phyloP scores from a whole-genome alignment of 2,329 filamentous ascomycete species.

The Sporothrix luriei region DNA sequence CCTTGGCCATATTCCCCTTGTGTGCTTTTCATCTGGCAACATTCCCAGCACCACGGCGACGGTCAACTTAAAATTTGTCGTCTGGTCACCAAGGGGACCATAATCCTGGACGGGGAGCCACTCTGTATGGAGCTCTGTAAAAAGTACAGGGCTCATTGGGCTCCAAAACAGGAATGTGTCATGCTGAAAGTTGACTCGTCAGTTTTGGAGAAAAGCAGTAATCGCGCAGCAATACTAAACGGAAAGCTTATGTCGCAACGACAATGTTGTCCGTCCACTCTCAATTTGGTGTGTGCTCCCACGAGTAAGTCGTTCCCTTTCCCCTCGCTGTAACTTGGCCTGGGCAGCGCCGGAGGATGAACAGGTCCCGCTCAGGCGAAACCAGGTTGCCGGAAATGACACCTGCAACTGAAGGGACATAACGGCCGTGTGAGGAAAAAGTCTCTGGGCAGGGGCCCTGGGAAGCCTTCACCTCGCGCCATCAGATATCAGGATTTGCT shows the following conservation, averaged over 20 bases:
- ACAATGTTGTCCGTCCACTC: background rate
- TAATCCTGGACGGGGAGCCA: background rate
- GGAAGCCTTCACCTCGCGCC: background rate
- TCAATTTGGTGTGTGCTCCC: background rate
- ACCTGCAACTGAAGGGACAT: background rate
- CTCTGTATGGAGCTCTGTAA: conserved; percentile 8
- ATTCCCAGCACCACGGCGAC: conserved; percentile 19
- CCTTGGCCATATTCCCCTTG: background rate
- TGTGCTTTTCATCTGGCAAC: background rate
- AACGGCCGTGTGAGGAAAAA: background rate
- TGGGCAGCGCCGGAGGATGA: background rate
- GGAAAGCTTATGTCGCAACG: background rate
- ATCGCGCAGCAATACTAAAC: no score
- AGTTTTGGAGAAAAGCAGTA: background rate
- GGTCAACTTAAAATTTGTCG: conserved; percentile 13
- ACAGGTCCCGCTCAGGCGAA: background rate
- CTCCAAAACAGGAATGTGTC: background rate
- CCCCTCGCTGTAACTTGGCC: background rate
- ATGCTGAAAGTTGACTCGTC: conserved; percentile 1
- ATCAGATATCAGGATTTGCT: conserved; percentile 14
- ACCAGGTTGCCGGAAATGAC: conserved; percentile 2
- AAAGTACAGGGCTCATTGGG: background rate
- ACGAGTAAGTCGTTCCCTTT: no score
- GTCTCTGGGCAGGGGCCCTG: background rate
- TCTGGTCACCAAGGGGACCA: background rate